Conservation (phyloP, 257 asterid species). For the Mentha longifolia region DNA sequence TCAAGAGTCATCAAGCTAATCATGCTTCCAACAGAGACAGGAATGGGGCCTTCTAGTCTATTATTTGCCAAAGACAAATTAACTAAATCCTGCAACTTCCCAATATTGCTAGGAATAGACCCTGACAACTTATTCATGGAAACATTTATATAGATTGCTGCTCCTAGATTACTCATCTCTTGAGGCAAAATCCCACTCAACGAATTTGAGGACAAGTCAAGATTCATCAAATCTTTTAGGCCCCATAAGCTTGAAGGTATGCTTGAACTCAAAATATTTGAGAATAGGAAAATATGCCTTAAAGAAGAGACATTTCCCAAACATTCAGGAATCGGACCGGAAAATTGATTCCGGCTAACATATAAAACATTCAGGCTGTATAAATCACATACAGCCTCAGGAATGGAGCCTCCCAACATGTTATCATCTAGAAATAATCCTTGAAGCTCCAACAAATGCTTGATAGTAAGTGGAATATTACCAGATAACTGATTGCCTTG, state of each 20-base stretch:
- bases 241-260: constrained; percentile 25
- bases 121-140: neutral
- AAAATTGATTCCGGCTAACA: neutral
- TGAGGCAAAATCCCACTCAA: constrained; percentile 4
- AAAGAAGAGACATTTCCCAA: constrained; percentile 26
- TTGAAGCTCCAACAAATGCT: constrained; percentile 22
- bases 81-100: neutral
- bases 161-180: no score
- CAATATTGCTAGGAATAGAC: constrained; percentile 15
- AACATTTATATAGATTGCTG: no score
- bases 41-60: no score
- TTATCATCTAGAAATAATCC: constrained; percentile 6
- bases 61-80: neutral
- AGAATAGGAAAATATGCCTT: neutral
- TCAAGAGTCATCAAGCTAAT: no score
- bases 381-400: constrained; percentile 4
- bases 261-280: constrained; percentile 1
- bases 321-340: constrained; percentile 24
- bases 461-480: no score
- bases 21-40: no score
- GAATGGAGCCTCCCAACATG: constrained; percentile 25
- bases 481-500: no score
- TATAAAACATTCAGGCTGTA: neutral
- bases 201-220: constrained; percentile 25
- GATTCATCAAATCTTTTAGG: constrained; percentile 1